phyloP scores from a whole-genome alignment of 2,329 filamentous ascomycete genomes.

The Stenocarpella maydis region DNA sequence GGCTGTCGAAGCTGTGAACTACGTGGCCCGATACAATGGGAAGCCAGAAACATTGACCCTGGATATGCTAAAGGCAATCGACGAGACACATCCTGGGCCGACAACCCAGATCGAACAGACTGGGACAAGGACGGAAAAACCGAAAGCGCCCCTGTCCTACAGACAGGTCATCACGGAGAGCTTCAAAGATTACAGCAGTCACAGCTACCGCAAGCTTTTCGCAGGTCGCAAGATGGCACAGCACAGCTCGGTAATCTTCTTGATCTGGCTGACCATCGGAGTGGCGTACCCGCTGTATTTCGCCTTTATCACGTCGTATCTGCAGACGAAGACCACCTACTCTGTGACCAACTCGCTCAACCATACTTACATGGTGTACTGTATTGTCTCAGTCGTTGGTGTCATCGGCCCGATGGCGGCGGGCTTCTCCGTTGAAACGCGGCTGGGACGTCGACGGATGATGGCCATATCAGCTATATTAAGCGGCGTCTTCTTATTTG shows the following conservation, averaged over 20 bases:
- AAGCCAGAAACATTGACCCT: constrained; percentile 46
- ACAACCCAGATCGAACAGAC: background rate
- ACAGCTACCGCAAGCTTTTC: constrained; percentile 46
- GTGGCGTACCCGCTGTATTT: constrained; percentile 57
- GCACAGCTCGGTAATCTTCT: constrained; percentile 48
- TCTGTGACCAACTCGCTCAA: constrained; percentile 39
- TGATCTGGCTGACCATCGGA: constrained; percentile 55
- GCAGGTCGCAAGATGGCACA: constrained; percentile 44
- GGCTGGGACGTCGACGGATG: constrained; percentile 53
- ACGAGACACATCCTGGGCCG: constrained; percentile 23
- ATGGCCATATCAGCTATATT: constrained; percentile 53
- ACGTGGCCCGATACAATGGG: constrained; percentile 52
- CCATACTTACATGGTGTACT: constrained; percentile 48
- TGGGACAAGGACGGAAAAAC: background rate
- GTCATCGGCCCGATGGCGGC: constrained; percentile 51
- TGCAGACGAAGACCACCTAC: constrained; percentile 48
- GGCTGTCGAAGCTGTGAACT: constrained; percentile 56
- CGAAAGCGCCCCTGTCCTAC: constrained; percentile 27
- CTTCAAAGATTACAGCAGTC: constrained; percentile 40
- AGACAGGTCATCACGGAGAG: constrained; percentile 40
- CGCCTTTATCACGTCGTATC: constrained; percentile 55
- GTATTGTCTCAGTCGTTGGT: constrained; percentile 49
- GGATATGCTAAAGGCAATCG: constrained; percentile 46
- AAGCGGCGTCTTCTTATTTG: constrained; percentile 56
- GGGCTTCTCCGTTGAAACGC: constrained; percentile 51